Evolutionary conservation across 495 filamentous ascomycete genomes (phyloP).

Genomic region (Geoglossum glabrum): DNA sequence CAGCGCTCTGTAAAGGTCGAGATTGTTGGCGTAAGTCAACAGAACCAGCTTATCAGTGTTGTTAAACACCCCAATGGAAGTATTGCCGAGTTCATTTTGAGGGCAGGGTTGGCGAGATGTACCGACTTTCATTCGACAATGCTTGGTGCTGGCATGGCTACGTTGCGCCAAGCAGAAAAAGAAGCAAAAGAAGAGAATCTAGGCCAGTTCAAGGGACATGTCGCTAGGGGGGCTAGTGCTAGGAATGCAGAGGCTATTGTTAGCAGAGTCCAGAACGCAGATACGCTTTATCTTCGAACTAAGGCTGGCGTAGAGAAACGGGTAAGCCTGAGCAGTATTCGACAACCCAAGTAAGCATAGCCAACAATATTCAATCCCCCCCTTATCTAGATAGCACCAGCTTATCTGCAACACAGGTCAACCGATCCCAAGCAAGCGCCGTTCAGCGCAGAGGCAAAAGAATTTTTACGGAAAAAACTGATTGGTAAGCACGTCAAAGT

Average conservation of each 20-base stretch:
- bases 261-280: slow-evolving; percentile 66
- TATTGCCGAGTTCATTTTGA: slow-evolving; percentile 72
- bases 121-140: slow-evolving; percentile 84
- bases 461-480: slow-evolving; percentile 78
- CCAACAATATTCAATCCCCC: neutral
- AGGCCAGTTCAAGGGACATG: slow-evolving; percentile 60
- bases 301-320: slow-evolving; percentile 73
- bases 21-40: slow-evolving; percentile 68
- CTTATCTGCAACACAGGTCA: slow-evolving; percentile 18
- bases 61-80: slow-evolving; percentile 77
- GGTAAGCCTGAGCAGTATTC: slow-evolving; percentile 77
- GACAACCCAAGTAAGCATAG: slow-evolving; percentile 48
- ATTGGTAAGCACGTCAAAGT: slow-evolving; percentile 91
- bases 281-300: slow-evolving; percentile 68
- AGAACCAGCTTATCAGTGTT: slow-evolving; percentile 60
- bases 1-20: slow-evolving; percentile 69
- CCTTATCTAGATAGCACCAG: neutral
- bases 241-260: slow-evolving; percentile 59
- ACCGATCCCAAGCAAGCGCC: slow-evolving; percentile 64
- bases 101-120: slow-evolving; percentile 76
- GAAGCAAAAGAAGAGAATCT: slow-evolving; percentile 51
- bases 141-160: slow-evolving; percentile 68
- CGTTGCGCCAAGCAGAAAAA: slow-evolving; percentile 73
- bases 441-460: slow-evolving; percentile 83
- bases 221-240: slow-evolving; percentile 28